Evolutionary conservation across 2,329 filamentous ascomycete species (phyloP), one percentile per base, ranked within the genome.

Genomic region (Lachnellula arida): DNA sequence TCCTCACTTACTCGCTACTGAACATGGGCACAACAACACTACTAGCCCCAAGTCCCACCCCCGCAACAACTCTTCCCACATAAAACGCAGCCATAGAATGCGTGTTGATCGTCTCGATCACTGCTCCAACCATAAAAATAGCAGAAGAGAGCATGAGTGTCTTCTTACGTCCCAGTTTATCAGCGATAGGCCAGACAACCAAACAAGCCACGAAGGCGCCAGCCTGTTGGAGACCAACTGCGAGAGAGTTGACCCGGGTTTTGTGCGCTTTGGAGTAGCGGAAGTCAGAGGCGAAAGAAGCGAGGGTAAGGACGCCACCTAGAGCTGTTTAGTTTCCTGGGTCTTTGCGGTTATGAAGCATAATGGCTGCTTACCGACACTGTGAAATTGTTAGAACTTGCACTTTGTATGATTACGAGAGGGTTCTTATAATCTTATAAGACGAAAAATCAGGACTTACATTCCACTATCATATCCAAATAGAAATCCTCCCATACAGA

Each of bases 171-270:
- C 75, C 75, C 46, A 72, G 68, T 25, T 68, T 67, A 51, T 77
- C 74, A 3, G 76, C 77, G 9, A 81, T 51, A 0, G 77, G 77
- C 72, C 76, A 79, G 56, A 79, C 73, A 46, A 74, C 59, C 55
- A 80, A 74, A 60, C 76, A 79, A 23, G 76, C 77, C 14, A 76
- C 71, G 54, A 81, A 76, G 25, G 78, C 77, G 23, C 78, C 78
- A 19, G 76, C 74, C 61, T 81, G 77, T 54, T 79, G 77, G 34
- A 80, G 74, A 2, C 75, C 74, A 19, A 79, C 75, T 25, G 75
- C 73, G 46, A 78, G 74, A 4, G 76, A 76, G 56, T 74, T 76
- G 58, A 75, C 67, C 3, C 67, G 70, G 1, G 74, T 76, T 51
- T 71, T 68, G 46, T 75, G 63, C 3, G 64, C 63, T 11, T 67